These are phyloP conservation scores for Exophiala sp. DNA, from an alignment of 2,329 filamentous ascomycete species.

Conservation along the genomic window DNA sequence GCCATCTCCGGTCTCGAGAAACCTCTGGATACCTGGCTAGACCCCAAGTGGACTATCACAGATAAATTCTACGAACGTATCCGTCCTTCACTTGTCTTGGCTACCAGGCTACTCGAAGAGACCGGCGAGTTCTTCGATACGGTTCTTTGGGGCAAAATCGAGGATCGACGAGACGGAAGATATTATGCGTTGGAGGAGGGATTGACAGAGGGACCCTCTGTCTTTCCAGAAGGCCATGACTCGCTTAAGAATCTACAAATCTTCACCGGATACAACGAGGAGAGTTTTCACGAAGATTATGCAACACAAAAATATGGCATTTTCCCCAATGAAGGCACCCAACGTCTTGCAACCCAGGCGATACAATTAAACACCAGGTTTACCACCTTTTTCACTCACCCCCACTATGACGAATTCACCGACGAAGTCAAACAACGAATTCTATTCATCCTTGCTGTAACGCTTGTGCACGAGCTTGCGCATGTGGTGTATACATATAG, in stretches of 20 bases:
- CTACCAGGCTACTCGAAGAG: background rate
- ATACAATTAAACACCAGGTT: conserved; percentile 4
- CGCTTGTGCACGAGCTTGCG: conserved; percentile 6
- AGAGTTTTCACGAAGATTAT: background rate
- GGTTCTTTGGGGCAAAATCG: background rate
- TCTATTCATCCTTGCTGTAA: conserved; percentile 3
- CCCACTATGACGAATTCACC: background rate
- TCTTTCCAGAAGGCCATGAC: background rate
- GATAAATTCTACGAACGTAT: conserved; percentile 6
- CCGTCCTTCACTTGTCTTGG: conserved; percentile 5
- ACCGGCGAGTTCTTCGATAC: conserved; percentile 9
- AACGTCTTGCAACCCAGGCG: background rate
- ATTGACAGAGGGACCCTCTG: background rate
- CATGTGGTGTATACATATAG: background rate
- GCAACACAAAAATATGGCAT: background rate
- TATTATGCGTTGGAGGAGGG: background rate
- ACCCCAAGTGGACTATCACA: conserved; percentile 8
- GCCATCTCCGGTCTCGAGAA: background rate
- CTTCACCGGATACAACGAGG: background rate
- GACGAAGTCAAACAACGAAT: background rate
- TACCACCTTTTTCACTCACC: conserved; percentile 1
- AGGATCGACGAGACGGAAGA: background rate
- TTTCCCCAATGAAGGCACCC: background rate
- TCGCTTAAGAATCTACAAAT: background rate
- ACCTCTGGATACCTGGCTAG: background rate